Base-by-base conservation (phyloP, 1,139 yeast species). In the Debaryomyces fabryi region DNA sequence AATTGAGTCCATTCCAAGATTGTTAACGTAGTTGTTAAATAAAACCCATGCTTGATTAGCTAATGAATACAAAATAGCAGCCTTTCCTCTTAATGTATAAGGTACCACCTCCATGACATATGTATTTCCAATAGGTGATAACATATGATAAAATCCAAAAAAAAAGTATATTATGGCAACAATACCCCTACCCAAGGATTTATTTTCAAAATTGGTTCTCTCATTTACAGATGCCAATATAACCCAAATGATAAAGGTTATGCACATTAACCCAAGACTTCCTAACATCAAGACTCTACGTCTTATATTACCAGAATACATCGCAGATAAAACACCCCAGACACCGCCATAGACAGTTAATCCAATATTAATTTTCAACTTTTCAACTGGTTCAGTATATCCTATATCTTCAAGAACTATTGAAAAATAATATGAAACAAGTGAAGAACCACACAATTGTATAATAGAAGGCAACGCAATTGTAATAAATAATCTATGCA, bases 151-250 rank as follows among this genome's bases (percentile, higher is more conserved):
- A 37, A 61, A 62, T 33, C 64, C 58, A 49, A 63, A 63, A 58
- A 60, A 67, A 47, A 69, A 51, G 59, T 68, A 71, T 42, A 71
- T 65, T 62, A 71, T 63, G 3, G 72, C 74, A 50, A 71, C 61
- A 30, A 68, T 69, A 45, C 67, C 71, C 44, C 60, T 52, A 38
- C 71, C 72, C 23, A 60, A 48, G 2, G 58, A 42, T 15, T 60
- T 62, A 38, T 64, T 55, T 33, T 57, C 49, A 60, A 67, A 21
- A 48, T 60, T 45, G 32, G 54, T 48, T 44, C 58, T 50, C 50
- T 58, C 56, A 38, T 58, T 58, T 9, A 57, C 48, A 13, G 72
- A 72, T 8, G 72, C 63, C 39, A 68, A 57, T 6, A 59, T 57
- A 1, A 72, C 69, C 74, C 74, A 70, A 39, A 68, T 60, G 15